Percentiles rank a stretch among this genome's conserved stretches.
Evolutionary conservation across 208 protist genomes (phyloP).

Genomic region (Leishmania mexicana): DNA sequence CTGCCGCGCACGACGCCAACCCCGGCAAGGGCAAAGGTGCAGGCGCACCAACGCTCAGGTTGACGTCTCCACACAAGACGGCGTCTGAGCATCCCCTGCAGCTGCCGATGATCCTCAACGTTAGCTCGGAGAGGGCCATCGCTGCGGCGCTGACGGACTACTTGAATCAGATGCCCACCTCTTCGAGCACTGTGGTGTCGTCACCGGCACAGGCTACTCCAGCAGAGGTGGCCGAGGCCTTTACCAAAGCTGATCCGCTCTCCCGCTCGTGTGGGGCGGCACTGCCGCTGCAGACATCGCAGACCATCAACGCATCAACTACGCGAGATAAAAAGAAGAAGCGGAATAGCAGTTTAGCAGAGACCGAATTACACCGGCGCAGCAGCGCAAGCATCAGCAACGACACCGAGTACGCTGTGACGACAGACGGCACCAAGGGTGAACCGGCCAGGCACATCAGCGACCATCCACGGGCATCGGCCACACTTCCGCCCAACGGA

Average conservation of each 20-base stretch:
- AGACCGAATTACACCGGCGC: not conserved
- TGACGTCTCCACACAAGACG: not conserved
- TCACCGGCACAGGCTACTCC: not conserved
- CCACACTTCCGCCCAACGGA: constrained; percentile 2
- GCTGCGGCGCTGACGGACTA: not conserved
- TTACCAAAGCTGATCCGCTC: not conserved
- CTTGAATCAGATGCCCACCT: not conserved
- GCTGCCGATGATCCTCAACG: constrained; percentile 22
- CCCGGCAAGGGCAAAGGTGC: not conserved
- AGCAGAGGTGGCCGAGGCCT: not conserved
- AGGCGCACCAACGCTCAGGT: not conserved
- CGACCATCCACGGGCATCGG: not conserved
- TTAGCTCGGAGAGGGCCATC: constrained; percentile 2
- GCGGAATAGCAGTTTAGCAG: not conserved
- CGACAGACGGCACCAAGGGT: not conserved
- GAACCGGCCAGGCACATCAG: not conserved
- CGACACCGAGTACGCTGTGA: not conserved
- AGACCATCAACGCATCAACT: not conserved
- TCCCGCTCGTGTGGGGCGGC: not conserved
- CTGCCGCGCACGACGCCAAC: not conserved
- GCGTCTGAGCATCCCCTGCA: constrained; percentile 15
- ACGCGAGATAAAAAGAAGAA: not conserved
- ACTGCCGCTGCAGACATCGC: not conserved
- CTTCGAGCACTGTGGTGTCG: not conserved
- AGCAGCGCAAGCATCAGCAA: not conserved